Conservation (phyloP, 345 rosid species). For the Cardiospermum halicacabum region DNA sequence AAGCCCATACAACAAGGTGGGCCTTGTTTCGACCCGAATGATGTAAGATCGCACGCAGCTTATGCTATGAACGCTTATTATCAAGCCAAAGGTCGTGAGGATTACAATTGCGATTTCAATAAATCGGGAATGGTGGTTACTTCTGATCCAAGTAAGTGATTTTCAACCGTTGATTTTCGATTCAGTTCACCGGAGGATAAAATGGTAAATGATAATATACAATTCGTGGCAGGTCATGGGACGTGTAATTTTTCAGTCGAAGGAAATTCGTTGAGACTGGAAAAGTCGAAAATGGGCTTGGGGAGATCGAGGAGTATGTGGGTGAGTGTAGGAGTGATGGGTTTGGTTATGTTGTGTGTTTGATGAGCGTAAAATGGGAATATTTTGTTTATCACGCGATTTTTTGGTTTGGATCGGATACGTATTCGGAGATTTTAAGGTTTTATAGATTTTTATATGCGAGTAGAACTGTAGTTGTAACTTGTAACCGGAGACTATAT, state of each 20-base stretch:
- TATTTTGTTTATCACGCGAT: too few species aligned
- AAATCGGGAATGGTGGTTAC: conserved; percentile 44
- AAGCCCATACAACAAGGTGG: conserved; percentile 50
- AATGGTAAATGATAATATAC: too few species aligned
- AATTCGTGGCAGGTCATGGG: conserved; percentile 50
- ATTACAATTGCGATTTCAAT: conserved; percentile 48
- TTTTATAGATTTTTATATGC: too few species aligned
- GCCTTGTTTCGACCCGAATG: conserved; percentile 48
- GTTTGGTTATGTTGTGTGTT: not conserved
- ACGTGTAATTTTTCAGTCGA: conserved; percentile 30
- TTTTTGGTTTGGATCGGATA: too few species aligned
- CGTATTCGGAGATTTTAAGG: too few species aligned
- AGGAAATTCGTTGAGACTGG: conserved; percentile 14
- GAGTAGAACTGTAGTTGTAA: too few species aligned
- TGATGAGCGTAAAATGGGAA: not conserved
- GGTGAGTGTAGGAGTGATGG: not conserved
- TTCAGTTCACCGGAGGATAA: too few species aligned
- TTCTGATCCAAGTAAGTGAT: conserved; percentile 44
- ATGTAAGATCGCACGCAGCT: conserved; percentile 54
- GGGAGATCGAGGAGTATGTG: conserved; percentile 12
- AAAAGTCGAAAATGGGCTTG: conserved; percentile 27
- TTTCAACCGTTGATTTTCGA: too few species aligned
- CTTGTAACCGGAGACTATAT: too few species aligned
- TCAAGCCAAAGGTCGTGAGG: conserved; percentile 43
- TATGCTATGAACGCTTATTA: conserved; percentile 67